These are phyloP conservation scores for Termitomyces sp. DNA, from an alignment of 768 basidiomycete genomes.

Conservation along the genomic window DNA sequence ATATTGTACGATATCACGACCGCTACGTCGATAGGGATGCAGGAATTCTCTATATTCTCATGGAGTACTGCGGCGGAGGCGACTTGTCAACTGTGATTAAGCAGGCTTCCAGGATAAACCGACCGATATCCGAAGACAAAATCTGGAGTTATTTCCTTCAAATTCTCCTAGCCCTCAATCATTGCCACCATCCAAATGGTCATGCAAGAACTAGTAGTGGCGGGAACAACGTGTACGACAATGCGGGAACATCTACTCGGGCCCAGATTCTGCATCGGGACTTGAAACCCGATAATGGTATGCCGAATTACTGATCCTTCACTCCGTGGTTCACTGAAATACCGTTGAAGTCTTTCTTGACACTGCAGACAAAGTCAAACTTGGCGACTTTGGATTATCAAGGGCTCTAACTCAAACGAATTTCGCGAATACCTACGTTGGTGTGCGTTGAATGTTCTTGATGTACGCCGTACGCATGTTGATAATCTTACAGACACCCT, in stretches of 20 bases:
- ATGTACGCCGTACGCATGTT: background rate
- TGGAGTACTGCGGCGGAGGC: conserved; percentile 99
- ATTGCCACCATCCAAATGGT: conserved; percentile 86
- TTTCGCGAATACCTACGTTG: conserved; percentile 96
- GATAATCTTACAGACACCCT: conserved; percentile 70
- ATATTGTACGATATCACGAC: conserved; percentile 96
- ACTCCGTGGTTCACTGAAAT: background rate
- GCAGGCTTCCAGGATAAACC: conserved; percentile 61
- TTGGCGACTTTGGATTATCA: conserved; percentile 95
- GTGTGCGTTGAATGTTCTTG: conserved; percentile 50
- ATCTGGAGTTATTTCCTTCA: conserved; percentile 98
- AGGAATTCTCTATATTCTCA: conserved; percentile 93
- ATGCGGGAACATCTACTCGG: conserved; percentile 50
- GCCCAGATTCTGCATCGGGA: conserved; percentile 90
- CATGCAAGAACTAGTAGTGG: conserved; percentile 46
- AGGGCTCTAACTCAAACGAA: conserved; percentile 86
- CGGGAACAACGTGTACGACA: conserved; percentile 25
- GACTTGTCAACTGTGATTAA: conserved; percentile 90
- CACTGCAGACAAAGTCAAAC: conserved; percentile 79
- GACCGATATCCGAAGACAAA: conserved; percentile 85
- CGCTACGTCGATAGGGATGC: conserved; percentile 85
- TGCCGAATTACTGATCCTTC: conserved; percentile 18
- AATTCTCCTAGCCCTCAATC: conserved; percentile 81
- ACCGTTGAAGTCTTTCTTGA: conserved; percentile 80
- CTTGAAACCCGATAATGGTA: conserved; percentile 96